These are phyloP conservation scores for Skeletonema costatum DNA, from an alignment of 108 stramenopile species.

Conservation along the genomic window DNA sequence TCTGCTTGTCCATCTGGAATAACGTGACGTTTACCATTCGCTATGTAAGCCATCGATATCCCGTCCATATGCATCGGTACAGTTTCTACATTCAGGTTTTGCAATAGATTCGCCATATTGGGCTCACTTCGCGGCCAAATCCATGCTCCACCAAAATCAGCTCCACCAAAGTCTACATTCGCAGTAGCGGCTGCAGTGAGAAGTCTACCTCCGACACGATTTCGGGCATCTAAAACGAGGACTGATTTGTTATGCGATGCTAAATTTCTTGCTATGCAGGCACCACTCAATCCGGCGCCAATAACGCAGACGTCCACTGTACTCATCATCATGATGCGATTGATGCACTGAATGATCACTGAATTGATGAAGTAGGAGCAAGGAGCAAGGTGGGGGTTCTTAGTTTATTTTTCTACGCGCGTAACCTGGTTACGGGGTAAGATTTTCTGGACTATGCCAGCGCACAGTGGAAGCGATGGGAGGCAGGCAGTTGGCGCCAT, in stretches of 20 bases:
- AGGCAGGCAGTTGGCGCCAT: too few relatives aligned
- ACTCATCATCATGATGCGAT: background rate
- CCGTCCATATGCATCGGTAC: slow-evolving; percentile 10
- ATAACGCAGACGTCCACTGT: slow-evolving; percentile 18
- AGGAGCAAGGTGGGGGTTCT: too few relatives aligned
- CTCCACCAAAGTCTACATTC: slow-evolving; percentile 11
- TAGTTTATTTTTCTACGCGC: too few relatives aligned
- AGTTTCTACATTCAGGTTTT: background rate
- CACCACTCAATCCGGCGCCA: slow-evolving; percentile 25
- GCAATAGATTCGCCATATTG: slow-evolving; percentile 1
- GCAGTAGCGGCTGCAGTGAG: slow-evolving; percentile 9
- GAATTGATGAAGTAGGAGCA: too few relatives aligned
- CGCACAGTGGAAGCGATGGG: too few relatives aligned
- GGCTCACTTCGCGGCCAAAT: slow-evolving; percentile 14
- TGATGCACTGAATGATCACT: too few relatives aligned
- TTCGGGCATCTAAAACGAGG: slow-evolving; percentile 4
- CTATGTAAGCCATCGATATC: background rate
- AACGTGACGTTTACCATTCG: background rate
- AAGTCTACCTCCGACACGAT: slow-evolving; percentile 22
- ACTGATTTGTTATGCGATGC: background rate
- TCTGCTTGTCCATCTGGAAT: background rate
- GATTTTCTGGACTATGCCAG: too few relatives aligned
- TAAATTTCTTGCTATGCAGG: slow-evolving; percentile 3
- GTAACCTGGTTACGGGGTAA: too few relatives aligned
- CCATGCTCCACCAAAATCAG: slow-evolving; percentile 22